Percentiles rank a stretch among this genome's conserved stretches.
Evolutionary conservation across 495 filamentous ascomycete genomes (phyloP).

Genomic region (Apiosordaria backusii): DNA sequence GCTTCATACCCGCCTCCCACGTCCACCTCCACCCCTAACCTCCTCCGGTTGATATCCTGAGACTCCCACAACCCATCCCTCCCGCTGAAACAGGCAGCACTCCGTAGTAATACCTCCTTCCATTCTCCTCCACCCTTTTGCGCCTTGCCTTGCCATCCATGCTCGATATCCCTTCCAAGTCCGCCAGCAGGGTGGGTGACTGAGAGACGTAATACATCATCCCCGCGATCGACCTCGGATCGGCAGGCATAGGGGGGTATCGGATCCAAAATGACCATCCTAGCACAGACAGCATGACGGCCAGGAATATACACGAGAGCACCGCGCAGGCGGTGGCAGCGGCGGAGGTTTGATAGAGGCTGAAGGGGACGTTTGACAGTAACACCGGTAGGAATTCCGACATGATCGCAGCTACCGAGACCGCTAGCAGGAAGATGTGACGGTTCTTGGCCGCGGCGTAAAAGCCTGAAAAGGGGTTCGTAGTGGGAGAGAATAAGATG

Average conservation of each 20-base stretch:
- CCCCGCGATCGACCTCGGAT: constrained; percentile 33
- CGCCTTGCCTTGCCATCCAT: constrained; percentile 22
- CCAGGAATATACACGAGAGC: constrained; percentile 22
- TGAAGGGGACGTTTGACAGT: constrained; percentile 36
- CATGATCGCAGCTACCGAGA: constrained; percentile 26
- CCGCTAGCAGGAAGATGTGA: constrained; percentile 24
- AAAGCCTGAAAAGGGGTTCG: constrained; percentile 36
- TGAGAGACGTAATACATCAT: constrained; percentile 34
- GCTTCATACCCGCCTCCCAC: not conserved
- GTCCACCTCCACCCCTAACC: constrained; percentile 31
- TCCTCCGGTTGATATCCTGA: constrained; percentile 4
- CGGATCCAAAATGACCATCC: constrained; percentile 26
- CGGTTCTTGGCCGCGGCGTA: constrained; percentile 25
- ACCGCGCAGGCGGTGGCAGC: constrained; percentile 29
- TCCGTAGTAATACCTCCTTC: constrained; percentile 33
- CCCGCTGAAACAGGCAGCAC: constrained; percentile 18
- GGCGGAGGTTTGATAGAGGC: constrained; percentile 26
- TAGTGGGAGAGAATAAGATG: constrained; percentile 28
- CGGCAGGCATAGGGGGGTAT: constrained; percentile 37
- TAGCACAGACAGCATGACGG: constrained; percentile 25
- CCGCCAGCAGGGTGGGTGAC: constrained; percentile 21
- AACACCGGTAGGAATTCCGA: constrained; percentile 36
- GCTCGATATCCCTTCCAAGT: constrained; percentile 29
- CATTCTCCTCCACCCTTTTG: constrained; percentile 17
- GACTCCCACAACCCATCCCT: not conserved